phyloP scores from a whole-genome alignment of 1,284 basidiomycete genomes.

The Naganishia sp. region DNA sequence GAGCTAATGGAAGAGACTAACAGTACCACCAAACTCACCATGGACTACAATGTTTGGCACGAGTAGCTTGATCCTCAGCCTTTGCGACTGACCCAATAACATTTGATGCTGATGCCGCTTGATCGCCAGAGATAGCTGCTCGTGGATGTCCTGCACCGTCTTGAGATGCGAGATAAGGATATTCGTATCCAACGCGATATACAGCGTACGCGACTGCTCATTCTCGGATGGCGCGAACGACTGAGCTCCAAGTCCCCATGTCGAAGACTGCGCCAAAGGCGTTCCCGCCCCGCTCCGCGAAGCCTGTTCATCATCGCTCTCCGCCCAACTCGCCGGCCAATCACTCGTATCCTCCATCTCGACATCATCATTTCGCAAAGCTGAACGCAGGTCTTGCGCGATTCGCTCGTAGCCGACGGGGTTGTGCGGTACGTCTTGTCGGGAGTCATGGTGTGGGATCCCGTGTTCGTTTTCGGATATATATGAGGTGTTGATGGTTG shows the following conservation, averaged over 20 bases:
- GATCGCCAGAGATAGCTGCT: conserved; percentile 24
- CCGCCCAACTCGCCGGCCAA: conserved; percentile 15
- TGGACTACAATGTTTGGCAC: conserved; percentile 43
- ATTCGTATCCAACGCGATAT: conserved; percentile 46
- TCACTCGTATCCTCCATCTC: conserved; percentile 23
- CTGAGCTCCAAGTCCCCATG: no score
- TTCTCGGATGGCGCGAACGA: no score
- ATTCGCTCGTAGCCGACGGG: conserved; percentile 4
- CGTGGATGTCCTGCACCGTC: conserved; percentile 35
- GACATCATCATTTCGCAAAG: conserved; percentile 16
- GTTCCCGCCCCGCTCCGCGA: background rate
- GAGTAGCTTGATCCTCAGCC: conserved; percentile 34
- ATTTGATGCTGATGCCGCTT: background rate
- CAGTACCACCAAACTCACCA: conserved; percentile 35
- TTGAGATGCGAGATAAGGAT: conserved; percentile 42
- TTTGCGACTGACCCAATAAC: background rate
- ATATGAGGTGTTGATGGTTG: background rate
- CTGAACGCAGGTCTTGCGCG: conserved; percentile 1
- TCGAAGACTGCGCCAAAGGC: no score
- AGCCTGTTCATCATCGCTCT: background rate
- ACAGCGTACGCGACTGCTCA: background rate
- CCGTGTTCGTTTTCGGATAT: background rate
- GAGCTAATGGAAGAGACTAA: background rate
- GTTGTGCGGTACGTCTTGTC: background rate
- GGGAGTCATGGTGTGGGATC: background rate